Percentiles rank a stretch among this genome's conserved stretches.
Conservation (phyloP, 768 basidiomycete species). For the Xerocomellus chrysenteron region DNA sequence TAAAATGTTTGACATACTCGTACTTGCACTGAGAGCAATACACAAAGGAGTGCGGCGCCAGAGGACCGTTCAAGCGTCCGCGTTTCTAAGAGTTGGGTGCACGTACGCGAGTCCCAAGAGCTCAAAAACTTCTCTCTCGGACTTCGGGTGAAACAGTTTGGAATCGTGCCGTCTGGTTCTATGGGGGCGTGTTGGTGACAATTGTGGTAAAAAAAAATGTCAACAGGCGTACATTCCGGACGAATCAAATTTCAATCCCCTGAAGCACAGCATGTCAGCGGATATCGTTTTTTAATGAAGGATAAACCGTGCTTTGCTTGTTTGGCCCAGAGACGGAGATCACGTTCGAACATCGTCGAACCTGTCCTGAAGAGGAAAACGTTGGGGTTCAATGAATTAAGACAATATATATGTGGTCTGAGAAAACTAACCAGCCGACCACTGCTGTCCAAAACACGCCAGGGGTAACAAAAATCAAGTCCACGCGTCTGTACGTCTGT, state of each 20-base stretch:
- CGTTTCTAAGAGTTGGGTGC: conserved; percentile 70
- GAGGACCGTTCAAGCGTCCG: conserved; percentile 46
- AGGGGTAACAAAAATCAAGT: conserved; percentile 78
- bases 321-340: conserved; percentile 76
- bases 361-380: conserved; percentile 58
- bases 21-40: neutral
- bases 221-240: conserved; percentile 61
- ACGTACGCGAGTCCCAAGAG: conserved; percentile 69
- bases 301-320: conserved; percentile 43
- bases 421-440: conserved; percentile 70
- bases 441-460: conserved; percentile 86
- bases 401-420: neutral
- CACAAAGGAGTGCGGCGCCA: conserved; percentile 1
- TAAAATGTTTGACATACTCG: neutral
- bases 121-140: conserved; percentile 72
- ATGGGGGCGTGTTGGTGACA: neutral
- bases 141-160: conserved; percentile 54
- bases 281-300: neutral
- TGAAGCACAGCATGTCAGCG: conserved; percentile 26
- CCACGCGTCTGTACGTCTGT: conserved; percentile 66
- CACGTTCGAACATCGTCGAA: conserved; percentile 87
- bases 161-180: conserved; percentile 63
- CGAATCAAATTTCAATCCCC: conserved; percentile 84
- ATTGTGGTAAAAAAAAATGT: neutral
- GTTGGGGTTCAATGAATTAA: neutral